Evolutionary conservation across 208 protist species (phyloP).

Genomic region (Crithidia bombi): DNA sequence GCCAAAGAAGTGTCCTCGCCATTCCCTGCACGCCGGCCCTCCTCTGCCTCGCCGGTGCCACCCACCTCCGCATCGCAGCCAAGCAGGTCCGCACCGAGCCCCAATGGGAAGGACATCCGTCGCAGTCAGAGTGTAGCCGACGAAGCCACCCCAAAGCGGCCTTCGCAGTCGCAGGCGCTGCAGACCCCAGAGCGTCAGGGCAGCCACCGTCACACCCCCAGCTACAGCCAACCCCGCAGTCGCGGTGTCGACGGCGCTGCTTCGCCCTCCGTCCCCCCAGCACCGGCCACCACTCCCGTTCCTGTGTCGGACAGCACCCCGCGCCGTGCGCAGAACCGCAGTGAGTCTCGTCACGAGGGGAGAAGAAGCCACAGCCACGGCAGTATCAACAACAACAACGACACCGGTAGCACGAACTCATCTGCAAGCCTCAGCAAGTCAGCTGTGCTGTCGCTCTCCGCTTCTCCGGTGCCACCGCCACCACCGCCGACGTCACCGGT

Average conservation of each 20-base stretch:
- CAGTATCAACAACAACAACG: too few species aligned
- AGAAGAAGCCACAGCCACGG: not conserved
- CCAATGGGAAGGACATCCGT: not conserved
- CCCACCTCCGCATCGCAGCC: not conserved
- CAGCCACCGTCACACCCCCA: not conserved
- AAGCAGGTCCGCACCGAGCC: not conserved
- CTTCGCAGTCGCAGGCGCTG: slow-evolving; percentile 3
- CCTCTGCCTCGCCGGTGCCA: not conserved
- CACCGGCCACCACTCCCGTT: slow-evolving; percentile 21
- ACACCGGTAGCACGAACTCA: too few species aligned
- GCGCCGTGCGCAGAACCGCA: not conserved
- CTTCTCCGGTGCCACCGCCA: slow-evolving; percentile 18
- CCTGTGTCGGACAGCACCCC: slow-evolving; percentile 9
- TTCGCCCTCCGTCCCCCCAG: slow-evolving; percentile 14
- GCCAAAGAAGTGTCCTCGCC: slow-evolving; percentile 2
- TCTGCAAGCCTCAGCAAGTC: too few species aligned
- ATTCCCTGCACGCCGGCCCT: not conserved
- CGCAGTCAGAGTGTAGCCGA: slow-evolving; percentile 5
- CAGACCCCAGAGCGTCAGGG: slow-evolving; percentile 11
- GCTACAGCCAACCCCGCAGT: not conserved
- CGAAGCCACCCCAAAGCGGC: slow-evolving; percentile 3
- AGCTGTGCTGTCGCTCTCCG: not conserved
- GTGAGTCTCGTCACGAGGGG: not conserved
- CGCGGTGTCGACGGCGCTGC: not conserved
- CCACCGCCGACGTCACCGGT: slow-evolving; percentile 26